Base-by-base conservation (phyloP, 371 early-diverging fungal genomes). In the Polyrhizophydium stewartii region DNA sequence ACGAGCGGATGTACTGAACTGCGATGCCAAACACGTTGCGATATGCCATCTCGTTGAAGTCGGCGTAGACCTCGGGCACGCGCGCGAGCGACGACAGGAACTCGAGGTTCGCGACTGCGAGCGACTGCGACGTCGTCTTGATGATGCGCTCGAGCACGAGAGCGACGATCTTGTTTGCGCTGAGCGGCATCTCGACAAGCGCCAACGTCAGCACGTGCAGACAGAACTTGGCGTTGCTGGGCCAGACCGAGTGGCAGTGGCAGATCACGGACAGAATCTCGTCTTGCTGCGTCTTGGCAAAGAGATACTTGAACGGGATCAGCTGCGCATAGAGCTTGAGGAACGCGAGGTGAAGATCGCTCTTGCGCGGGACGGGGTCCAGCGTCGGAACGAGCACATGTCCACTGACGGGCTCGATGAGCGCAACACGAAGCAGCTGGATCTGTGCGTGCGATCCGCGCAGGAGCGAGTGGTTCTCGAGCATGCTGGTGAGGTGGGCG, bases 11-110 rank as follows among this genome's bases (percentile, higher is more conserved):
- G 69, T 94, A 93, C 62, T 92, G 90, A 32, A 94, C 71, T 0
- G 94, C 92, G 60, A 96, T 92, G 3, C 89, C 92, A 80, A 96
- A 93, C n/a, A 97, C 86, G 30, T 87, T 80, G 61, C 87, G 89
- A 63, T 89, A 92, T 70, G 94, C 94, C 31, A 74, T 78, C 24
- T 89, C 89, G 0, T 86, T 88, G 49, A 94, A 89, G 72, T 93
- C 92, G 31, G 85, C 83, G 65, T 89, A 89, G 0, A 97, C 65
- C 31, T 79, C 73, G 5, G 92, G 92, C n/a, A 91, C 69, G 19
- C 91, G 81, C 10, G 93, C 92, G 10, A 97, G 73, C 0, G 87
- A 83, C 21, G 91, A 89, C 24, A 96, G 75, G 68, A 96, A 96
- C 73, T 95, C 95, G 31, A 97, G 74, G 59, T 93, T 89, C 64